Percentiles rank a stretch among this genome's conserved stretches.
Evolutionary conservation across 257 asterid species (phyloP).

Genomic region (Jasminum sambac): DNA sequence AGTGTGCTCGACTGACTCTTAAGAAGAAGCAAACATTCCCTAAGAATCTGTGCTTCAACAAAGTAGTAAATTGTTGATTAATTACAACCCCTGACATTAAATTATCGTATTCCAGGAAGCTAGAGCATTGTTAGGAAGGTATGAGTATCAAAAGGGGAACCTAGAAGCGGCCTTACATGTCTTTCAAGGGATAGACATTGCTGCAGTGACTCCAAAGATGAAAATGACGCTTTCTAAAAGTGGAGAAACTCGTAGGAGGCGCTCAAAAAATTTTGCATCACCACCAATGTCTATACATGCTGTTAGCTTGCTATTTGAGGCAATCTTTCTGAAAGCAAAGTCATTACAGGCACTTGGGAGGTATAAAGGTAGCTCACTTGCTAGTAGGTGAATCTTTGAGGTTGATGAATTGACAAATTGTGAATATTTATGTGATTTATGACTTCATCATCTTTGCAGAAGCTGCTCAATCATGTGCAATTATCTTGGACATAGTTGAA

Average conservation of each 20-base stretch:
- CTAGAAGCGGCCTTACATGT: slow-evolving; percentile 89
- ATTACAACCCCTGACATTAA: slow-evolving; percentile 7
- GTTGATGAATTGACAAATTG: slow-evolving; percentile 28
- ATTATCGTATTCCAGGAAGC: slow-evolving; percentile 69
- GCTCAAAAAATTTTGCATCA: slow-evolving; percentile 46
- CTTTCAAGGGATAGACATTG: slow-evolving; percentile 87
- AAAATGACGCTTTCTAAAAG: slow-evolving; percentile 56
- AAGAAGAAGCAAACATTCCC: neutral
- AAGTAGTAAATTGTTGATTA: neutral
- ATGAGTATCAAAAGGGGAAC: slow-evolving; percentile 88
- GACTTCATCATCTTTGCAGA: slow-evolving; percentile 65
- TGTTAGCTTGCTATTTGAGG: slow-evolving; percentile 83
- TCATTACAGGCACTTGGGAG: slow-evolving; percentile 82
- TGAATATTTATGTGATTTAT: slow-evolving; percentile 28
- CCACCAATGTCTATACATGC: slow-evolving; percentile 85
- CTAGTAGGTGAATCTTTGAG: slow-evolving; percentile 6
- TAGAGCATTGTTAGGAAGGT: slow-evolving; percentile 89
- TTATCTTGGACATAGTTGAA: slow-evolving; percentile 88
- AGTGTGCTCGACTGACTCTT: neutral
- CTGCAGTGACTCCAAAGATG: slow-evolving; percentile 72
- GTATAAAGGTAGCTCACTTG: slow-evolving; percentile 62
- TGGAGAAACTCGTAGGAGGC: slow-evolving; percentile 58
- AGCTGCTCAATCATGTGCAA: slow-evolving; percentile 94
- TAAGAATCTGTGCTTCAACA: slow-evolving; percentile 15
- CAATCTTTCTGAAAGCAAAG: slow-evolving; percentile 77